phyloP scores from a whole-genome alignment of 176 grass and related monocot genomes.

The Raddia distichophylla region DNA sequence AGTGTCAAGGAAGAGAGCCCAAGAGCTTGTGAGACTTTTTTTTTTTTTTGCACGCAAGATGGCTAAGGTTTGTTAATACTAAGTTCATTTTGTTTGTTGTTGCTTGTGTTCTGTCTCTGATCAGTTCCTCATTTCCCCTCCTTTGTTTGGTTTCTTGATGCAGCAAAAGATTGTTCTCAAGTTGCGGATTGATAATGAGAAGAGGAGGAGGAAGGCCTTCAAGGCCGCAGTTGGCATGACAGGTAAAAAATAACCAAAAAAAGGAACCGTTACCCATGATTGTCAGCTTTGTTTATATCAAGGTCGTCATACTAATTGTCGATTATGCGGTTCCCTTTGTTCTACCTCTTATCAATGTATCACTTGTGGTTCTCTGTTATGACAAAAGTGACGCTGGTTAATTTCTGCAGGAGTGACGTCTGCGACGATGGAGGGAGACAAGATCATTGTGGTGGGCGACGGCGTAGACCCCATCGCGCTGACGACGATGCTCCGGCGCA shows the following conservation, averaged over 20 bases:
- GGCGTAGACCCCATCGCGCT: slow-evolving; percentile 63
- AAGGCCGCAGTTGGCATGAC: slow-evolving; percentile 65
- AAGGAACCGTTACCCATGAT: background rate
- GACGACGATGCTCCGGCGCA: slow-evolving; percentile 51
- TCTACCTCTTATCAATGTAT: background rate
- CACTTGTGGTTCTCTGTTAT: background rate
- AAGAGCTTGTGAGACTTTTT: background rate
- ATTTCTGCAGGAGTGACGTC: slow-evolving; percentile 63
- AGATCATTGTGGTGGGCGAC: slow-evolving; percentile 55
- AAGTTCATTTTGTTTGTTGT: background rate
- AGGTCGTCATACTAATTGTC: background rate
- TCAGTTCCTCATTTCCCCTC: background rate
- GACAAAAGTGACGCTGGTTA: slow-evolving; percentile 10
- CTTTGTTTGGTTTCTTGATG: slow-evolving; percentile 6
- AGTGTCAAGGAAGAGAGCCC: background rate
- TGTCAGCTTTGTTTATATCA: background rate
- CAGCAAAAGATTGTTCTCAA: slow-evolving; percentile 88
- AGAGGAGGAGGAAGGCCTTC: slow-evolving; percentile 69
- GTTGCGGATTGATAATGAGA: slow-evolving; percentile 58
- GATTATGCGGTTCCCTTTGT: too few species aligned
- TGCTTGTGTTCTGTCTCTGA: background rate
- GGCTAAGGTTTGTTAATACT: slow-evolving; percentile 45
- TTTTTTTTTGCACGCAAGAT: slow-evolving; percentile 9
- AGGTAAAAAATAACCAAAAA: slow-evolving; percentile 34
- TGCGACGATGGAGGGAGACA: slow-evolving; percentile 54